Conservation (phyloP, 73 alveolate genomes). For the Paramecium sonneborni region DNA sequence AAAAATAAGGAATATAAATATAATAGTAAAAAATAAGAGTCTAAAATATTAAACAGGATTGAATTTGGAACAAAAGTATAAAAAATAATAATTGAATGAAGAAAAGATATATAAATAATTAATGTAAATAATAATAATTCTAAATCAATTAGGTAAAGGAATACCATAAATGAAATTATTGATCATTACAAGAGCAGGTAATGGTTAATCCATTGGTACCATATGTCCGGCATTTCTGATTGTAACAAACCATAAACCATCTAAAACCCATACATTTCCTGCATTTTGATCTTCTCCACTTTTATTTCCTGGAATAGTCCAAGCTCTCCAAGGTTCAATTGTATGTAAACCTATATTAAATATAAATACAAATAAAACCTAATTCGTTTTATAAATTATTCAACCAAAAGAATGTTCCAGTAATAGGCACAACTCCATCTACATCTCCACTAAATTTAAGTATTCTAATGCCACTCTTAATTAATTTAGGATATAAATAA, state of each 20-base stretch:
- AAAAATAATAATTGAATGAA: no score
- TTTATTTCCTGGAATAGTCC: conserved; percentile 17
- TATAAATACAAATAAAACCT: background rate
- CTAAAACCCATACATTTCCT: conserved; percentile 32
- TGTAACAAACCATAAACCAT: conserved; percentile 78
- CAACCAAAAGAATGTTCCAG: conserved; percentile 26
- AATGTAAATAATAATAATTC: background rate
- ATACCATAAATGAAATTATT: conserved; percentile 67
- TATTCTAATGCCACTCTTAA: conserved; percentile 68
- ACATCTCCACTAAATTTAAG: conserved; percentile 65
- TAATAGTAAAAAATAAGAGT: no score
- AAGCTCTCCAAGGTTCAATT: conserved; percentile 22
- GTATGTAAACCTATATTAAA: background rate
- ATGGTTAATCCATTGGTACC: conserved; percentile 93
- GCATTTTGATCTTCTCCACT: conserved; percentile 43
- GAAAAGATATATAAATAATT: no score
- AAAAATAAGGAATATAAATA: no score
- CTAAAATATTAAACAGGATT: no score
- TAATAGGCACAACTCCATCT: conserved; percentile 25
- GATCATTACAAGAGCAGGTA: conserved; percentile 76
- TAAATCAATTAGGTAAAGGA: conserved; percentile 15
- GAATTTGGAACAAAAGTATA: no score
- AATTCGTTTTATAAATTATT: background rate
- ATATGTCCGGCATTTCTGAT: conserved; percentile 94
- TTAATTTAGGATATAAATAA: conserved; percentile 68